phyloP scores from a whole-genome alignment of 2,329 filamentous ascomycete genomes.

The Arthroderma sp. region DNA sequence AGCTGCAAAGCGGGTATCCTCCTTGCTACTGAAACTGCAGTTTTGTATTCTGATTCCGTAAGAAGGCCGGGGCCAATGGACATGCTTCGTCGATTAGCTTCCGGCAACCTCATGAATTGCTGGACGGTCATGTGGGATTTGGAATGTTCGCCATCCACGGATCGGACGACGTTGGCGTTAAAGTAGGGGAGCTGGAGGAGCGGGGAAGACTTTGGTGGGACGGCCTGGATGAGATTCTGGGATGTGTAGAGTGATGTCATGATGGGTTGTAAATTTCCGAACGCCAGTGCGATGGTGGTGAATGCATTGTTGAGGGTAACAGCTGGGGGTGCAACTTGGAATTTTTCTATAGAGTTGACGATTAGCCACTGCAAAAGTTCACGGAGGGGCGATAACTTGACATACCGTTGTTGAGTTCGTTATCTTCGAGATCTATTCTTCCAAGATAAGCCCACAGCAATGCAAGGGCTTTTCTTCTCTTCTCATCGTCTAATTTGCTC shows the following conservation, averaged over 20 bases:
- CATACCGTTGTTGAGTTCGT: slow-evolving; percentile 55
- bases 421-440: slow-evolving; percentile 71
- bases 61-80: slow-evolving; percentile 60
- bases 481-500: slow-evolving; percentile 65
- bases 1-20: slow-evolving; percentile 76
- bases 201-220: slow-evolving; percentile 71
- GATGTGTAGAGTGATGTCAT: slow-evolving; percentile 68
- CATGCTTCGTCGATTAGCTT: slow-evolving; percentile 58
- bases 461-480: slow-evolving; percentile 72
- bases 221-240: slow-evolving; percentile 80
- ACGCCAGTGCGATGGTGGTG: slow-evolving; percentile 74
- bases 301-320: slow-evolving; percentile 77
- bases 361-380: slow-evolving; percentile 14
- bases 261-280: slow-evolving; percentile 70
- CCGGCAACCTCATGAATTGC: slow-evolving; percentile 75
- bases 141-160: slow-evolving; percentile 45
- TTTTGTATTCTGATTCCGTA: slow-evolving; percentile 61
- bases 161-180: slow-evolving; percentile 46
- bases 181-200: slow-evolving; percentile 87
- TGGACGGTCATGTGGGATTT: slow-evolving; percentile 69
- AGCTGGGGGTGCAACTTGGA: slow-evolving; percentile 76
- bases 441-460: slow-evolving; percentile 93
- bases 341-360: slow-evolving; percentile 50
- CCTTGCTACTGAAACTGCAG: slow-evolving; percentile 62
- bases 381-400: background rate